Base-by-base conservation (phyloP, 352 stramenopile species). In the Phytophthora pinifolia region DNA sequence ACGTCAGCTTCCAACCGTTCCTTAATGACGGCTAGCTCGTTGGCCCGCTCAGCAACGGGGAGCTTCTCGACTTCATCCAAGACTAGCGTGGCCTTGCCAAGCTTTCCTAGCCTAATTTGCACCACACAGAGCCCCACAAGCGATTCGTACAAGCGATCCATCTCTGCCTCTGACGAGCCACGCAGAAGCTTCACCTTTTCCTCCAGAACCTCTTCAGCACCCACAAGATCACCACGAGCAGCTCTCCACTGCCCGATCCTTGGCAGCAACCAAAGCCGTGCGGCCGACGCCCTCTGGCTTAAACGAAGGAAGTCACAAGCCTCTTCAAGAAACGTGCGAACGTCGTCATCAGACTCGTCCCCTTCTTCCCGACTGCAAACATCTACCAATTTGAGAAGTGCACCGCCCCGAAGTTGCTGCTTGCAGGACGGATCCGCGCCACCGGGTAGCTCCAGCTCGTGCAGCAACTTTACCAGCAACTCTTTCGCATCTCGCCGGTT, bases 91-190 rank as follows among this genome's bases (percentile, higher is more conserved):
- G 79, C 79, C 18, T 69, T 39, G 0, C 35, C 53, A 12, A 69
- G 45, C 36, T 79, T 69, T 5, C 65, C 61, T 22, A 73, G 53
- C 44, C 71, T 76, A n/a, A 89, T 65, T 15, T 79, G 56, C 7
- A 89, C 60, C 31, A 89, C 72, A 18, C 76, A 89, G 22, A 83
- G 59, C 6, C 72, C 76, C 8, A 86, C 62, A 9, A 89, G 67
- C 22, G 72, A 51, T n/a, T 76, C 64, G 43, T 69, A 72, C 51
- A 83, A 59, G 37, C 62, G 44, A 29, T 77, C 69, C 7, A 33
- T 65, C 7, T 62, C 53, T 14, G 27, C 43, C 10, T 34, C 37
- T 18, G 48, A 18, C 7, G 44, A 20, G 12, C 45, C 31, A 37
- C 61, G 63, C 18, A 65, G 46, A 14, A 76, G 42, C 9, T 48